phyloP scores from a whole-genome alignment of 140 eudicot genomes.

The Anethum foeniculum region DNA sequence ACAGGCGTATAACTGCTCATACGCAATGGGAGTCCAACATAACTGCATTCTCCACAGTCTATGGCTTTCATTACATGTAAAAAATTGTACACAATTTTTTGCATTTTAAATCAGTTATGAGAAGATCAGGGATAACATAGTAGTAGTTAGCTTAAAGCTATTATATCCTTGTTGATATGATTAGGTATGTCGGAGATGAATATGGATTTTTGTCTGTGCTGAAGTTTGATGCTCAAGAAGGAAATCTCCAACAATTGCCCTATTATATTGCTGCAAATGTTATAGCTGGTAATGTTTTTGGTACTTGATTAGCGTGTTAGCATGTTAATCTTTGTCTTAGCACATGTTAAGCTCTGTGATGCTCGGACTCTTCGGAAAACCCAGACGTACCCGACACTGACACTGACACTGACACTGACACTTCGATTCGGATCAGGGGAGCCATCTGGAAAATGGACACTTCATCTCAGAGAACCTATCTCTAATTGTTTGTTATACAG shows the following conservation, averaged over 20 bases:
- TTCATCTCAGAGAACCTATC: too few species aligned
- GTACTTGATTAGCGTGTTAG: constrained; percentile 1
- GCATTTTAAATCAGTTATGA: background rate
- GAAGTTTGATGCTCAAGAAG: constrained; percentile 59
- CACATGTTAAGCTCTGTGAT: background rate
- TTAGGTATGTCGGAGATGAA: constrained; percentile 96
- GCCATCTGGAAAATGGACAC: too few species aligned
- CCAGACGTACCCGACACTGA: too few species aligned
- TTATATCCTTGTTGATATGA: constrained; percentile 6
- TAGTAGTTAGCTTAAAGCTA: constrained; percentile 11
- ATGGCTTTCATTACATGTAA: constrained; percentile 75
- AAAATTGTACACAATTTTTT: constrained; percentile 5
- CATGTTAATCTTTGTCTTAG: constrained; percentile 3
- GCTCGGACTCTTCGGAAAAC: too few species aligned
- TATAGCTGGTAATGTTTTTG: constrained; percentile 59
- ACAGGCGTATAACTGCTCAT: constrained; percentile 48
- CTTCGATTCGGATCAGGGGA: too few species aligned
- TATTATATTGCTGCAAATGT: constrained; percentile 69
- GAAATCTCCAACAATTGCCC: constrained; percentile 48
- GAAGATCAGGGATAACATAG: background rate
- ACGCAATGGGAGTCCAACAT: constrained; percentile 89
- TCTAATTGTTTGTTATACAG: too few species aligned
- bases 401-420: too few species aligned
- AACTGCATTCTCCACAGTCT: constrained; percentile 67
- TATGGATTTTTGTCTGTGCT: constrained; percentile 72